Conservation (phyloP, 2,329 filamentous ascomycete species). For the Phialocephala subalpina region DNA sequence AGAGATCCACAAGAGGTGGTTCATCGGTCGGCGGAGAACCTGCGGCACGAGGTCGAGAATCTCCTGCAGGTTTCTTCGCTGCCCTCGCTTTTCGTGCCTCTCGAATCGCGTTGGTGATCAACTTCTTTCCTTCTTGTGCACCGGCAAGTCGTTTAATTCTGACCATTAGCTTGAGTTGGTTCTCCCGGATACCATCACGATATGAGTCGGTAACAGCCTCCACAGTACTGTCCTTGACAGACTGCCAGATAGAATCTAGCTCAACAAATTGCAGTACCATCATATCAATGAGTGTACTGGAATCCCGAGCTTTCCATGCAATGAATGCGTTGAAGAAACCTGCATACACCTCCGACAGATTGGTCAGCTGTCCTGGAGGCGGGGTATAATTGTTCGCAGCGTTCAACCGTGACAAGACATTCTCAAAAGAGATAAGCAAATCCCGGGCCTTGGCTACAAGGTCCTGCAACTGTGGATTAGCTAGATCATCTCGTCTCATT, state of each 20-base stretch:
- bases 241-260: constrained; percentile 83
- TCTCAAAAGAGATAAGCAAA: constrained; percentile 80
- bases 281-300: constrained; percentile 78
- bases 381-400: constrained; percentile 72
- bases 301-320: constrained; percentile 84
- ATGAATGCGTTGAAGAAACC: constrained; percentile 82
- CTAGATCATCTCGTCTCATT: constrained; percentile 60
- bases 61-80: constrained; percentile 71
- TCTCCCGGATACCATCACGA: constrained; percentile 80
- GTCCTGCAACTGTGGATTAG: constrained; percentile 71
- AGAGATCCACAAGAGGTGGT: constrained; percentile 49
- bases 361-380: constrained; percentile 66
- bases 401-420: constrained; percentile 71
- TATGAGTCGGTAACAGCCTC: constrained; percentile 80
- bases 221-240: constrained; percentile 80
- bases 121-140: constrained; percentile 71
- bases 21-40: constrained; percentile 49
- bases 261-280: constrained; percentile 90
- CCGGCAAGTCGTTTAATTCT: constrained; percentile 82
- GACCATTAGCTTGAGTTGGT: constrained; percentile 80
- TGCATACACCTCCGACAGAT: constrained; percentile 73
- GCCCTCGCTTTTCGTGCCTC: constrained; percentile 72
- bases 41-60: constrained; percentile 72
- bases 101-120: constrained; percentile 78
- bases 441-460: constrained; percentile 81